phyloP scores from a whole-genome alignment of 1,284 basidiomycete species.

The Moniliella sp. region DNA sequence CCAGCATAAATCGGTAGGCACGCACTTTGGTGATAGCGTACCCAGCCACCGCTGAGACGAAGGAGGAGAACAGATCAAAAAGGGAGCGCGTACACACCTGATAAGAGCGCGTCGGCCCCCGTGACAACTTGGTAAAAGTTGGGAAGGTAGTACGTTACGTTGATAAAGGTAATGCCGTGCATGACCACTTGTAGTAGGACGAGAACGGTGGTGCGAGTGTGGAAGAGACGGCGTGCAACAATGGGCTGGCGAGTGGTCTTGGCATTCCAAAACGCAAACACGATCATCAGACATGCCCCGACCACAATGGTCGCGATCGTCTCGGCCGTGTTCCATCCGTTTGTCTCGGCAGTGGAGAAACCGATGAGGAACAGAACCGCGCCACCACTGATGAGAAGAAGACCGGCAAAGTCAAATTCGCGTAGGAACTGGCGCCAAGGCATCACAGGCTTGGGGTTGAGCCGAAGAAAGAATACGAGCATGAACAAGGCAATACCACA shows the following conservation, averaged over 20 bases:
- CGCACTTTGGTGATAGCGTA: constrained; percentile 44
- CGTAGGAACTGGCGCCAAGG: constrained; percentile 43
- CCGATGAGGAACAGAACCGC: constrained; percentile 59
- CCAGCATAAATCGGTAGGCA: constrained; percentile 47
- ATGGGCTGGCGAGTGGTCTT: constrained; percentile 51
- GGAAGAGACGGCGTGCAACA: constrained; percentile 54
- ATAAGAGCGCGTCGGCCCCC: constrained; percentile 51
- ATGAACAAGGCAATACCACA: too few relatives aligned
- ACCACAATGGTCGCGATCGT: constrained; percentile 53
- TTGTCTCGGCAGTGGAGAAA: constrained; percentile 52
- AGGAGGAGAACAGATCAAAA: constrained; percentile 47
- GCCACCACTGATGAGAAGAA: constrained; percentile 49
- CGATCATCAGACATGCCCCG: constrained; percentile 45
- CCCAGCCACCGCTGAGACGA: constrained; percentile 46
- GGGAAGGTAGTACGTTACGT: constrained; percentile 31
- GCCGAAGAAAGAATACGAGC: constrained; percentile 58
- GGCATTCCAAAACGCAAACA: constrained; percentile 46
- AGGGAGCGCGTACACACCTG: constrained; percentile 54
- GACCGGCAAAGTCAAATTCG: constrained; percentile 57
- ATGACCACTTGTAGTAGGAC: constrained; percentile 36
- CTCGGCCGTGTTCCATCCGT: constrained; percentile 35
- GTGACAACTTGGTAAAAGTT: constrained; percentile 53
- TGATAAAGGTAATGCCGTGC: background rate
- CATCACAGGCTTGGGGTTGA: constrained; percentile 47
- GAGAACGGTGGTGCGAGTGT: constrained; percentile 53